Conservation (phyloP, 164 flowering plant genomes). For the Tetrastigma voinierianum region DNA sequence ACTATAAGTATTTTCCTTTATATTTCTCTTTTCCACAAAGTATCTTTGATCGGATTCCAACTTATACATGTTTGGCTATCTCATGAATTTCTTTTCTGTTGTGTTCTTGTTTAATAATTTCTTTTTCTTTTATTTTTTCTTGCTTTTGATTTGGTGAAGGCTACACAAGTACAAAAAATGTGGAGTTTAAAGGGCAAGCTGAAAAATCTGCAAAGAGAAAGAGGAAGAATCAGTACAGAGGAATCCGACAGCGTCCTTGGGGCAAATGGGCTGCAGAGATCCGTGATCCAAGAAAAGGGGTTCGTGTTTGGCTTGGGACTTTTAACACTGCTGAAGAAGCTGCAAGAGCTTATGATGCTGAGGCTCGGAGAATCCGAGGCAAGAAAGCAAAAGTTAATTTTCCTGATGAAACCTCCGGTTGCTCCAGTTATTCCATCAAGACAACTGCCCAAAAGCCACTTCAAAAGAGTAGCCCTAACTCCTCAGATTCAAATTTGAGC, state of each 20-base stretch:
- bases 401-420: constrained; percentile 55
- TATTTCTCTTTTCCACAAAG: too few species aligned
- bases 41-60: too few species aligned
- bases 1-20: too few species aligned
- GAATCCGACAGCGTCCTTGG: constrained; percentile 98
- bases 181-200: constrained; percentile 54
- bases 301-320: constrained; percentile 97
- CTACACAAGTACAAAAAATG: constrained; percentile 32
- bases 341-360: constrained; percentile 97
- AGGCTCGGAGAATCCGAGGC: constrained; percentile 91
- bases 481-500: constrained; percentile 28
- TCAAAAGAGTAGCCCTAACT: constrained; percentile 20
- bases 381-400: constrained; percentile 96
- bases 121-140: background rate
- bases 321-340: constrained; percentile 99
- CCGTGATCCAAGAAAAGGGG: constrained; percentile 94
- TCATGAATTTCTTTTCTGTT: background rate
- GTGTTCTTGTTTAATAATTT: background rate
- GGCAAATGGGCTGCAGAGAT: constrained; percentile 99
- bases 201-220: constrained; percentile 79
- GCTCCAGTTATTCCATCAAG: constrained; percentile 38
- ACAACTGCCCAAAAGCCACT: constrained; percentile 25
- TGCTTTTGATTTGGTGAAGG: constrained; percentile 26
- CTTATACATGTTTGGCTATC: constrained; percentile 9
- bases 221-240: constrained; percentile 95